phyloP scores from a whole-genome alignment of 1,284 basidiomycete genomes.

The Apiotrichum mycotoxinovorans region DNA sequence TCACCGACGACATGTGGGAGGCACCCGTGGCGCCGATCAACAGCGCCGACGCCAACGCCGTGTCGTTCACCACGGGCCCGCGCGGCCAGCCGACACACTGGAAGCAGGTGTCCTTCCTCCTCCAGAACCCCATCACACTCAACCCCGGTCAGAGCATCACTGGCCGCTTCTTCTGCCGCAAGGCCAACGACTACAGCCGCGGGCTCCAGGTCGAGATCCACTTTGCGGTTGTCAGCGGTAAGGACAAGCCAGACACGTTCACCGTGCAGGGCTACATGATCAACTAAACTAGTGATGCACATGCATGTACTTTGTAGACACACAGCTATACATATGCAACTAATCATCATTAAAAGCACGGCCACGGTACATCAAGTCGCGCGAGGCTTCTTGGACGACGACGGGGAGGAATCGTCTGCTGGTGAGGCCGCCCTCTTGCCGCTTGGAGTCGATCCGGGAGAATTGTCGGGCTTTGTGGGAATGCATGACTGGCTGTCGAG shows the following conservation, averaged over 20 bases:
- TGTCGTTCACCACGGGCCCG: constrained; percentile 85
- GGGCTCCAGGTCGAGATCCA: constrained; percentile 92
- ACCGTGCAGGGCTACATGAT: constrained; percentile 40
- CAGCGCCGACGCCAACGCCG: constrained; percentile 47
- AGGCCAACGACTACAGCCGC: constrained; percentile 75
- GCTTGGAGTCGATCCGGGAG: too few species aligned
- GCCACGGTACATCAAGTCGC: too few species aligned
- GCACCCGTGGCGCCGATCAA: constrained; percentile 22
- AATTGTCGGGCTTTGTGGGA: too few species aligned
- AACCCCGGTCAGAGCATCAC: constrained; percentile 66
- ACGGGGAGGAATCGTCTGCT: too few species aligned
- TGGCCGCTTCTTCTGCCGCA: constrained; percentile 77
- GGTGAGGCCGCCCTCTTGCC: too few species aligned
- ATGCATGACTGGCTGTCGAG: too few species aligned
- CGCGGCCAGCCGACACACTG: constrained; percentile 84
- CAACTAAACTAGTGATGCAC: too few species aligned
- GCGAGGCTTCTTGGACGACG: too few species aligned
- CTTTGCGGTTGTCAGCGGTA: constrained; percentile 45
- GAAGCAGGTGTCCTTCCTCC: constrained; percentile 91
- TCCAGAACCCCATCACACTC: constrained; percentile 72
- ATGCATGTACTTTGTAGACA: neutral
- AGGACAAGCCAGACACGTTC: constrained; percentile 18
- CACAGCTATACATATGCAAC: neutral
- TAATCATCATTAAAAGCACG: neutral
- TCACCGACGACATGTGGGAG: constrained; percentile 34